Conservation (phyloP, 306 rosid species). For the Castanea sativa region DNA sequence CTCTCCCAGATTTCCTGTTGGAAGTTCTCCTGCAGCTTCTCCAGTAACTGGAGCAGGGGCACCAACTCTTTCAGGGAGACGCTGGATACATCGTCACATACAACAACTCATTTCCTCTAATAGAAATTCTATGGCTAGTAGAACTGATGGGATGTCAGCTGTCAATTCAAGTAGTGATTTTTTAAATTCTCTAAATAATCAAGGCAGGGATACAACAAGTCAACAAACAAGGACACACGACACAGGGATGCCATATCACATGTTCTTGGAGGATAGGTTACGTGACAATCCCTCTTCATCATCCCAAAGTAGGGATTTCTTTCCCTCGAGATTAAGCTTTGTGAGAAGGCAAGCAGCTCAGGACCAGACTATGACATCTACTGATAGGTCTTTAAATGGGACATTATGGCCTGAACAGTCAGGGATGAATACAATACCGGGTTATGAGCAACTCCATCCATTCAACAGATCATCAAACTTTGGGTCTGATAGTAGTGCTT, state of each 20-base stretch:
- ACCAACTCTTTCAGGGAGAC: conserved; percentile 78
- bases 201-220: conserved; percentile 43
- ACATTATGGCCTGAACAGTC: conserved; percentile 50
- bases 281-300: conserved; percentile 43
- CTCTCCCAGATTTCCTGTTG: conserved; percentile 61
- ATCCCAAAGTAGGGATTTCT: conserved; percentile 39
- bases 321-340: conserved; percentile 40
- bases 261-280: conserved; percentile 66
- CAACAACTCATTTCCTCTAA: conserved; percentile 56
- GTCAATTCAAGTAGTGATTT: conserved; percentile 36
- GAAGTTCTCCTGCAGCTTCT: conserved; percentile 56
- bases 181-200: conserved; percentile 46
- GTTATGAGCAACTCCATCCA: conserved; percentile 48
- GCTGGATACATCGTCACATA: conserved; percentile 74
- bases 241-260: conserved; percentile 48
- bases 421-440: conserved; percentile 37
- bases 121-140: conserved; percentile 42
- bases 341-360: conserved; percentile 43
- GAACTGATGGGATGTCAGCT: conserved; percentile 48
- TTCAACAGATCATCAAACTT: conserved; percentile 40
- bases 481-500: conserved; percentile 27
- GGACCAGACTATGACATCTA: conserved; percentile 33
- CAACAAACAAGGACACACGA: conserved; percentile 45
- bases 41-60: conserved; percentile 73
- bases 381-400: conserved; percentile 32